Percentiles rank a stretch among this genome's conserved stretches.
Conservation (phyloP, 345 rosid species). For the Aurinia saxatilis region DNA sequence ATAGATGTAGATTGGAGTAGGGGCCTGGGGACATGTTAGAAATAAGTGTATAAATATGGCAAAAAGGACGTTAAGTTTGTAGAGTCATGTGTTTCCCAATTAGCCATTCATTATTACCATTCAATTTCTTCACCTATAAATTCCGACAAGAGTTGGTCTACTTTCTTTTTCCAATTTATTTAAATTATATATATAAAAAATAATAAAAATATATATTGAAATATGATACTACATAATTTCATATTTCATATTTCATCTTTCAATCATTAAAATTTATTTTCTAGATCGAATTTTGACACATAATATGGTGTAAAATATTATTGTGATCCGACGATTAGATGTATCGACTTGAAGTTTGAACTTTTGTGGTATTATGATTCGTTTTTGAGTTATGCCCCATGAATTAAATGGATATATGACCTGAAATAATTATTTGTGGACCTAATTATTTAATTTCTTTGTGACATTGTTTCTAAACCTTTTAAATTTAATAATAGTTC, state of each 20-base stretch:
- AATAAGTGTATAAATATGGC: slow-evolving; percentile 16
- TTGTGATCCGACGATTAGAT: too few species aligned
- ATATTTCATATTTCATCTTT: neutral
- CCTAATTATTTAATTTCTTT: slow-evolving; percentile 1
- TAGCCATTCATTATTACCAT: slow-evolving; percentile 16
- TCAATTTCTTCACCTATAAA: slow-evolving; percentile 14
- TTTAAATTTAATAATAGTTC: neutral
- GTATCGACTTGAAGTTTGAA: too few species aligned
- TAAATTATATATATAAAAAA: neutral
- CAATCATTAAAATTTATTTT: neutral
- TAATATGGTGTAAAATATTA: neutral
- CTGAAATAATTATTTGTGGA: slow-evolving; percentile 15
- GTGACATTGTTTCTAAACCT: slow-evolving; percentile 1
- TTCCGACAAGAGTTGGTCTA: slow-evolving; percentile 20
- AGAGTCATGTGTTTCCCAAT: slow-evolving; percentile 28
- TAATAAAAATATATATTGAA: too few species aligned
- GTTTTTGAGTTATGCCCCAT: neutral
- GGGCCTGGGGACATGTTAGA: slow-evolving; percentile 24
- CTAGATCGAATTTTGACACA: neutral
- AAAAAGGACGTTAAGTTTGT: slow-evolving; percentile 30
- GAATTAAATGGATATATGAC: neutral
- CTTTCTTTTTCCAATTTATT: slow-evolving; percentile 8
- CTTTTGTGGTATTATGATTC: neutral
- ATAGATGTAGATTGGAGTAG: slow-evolving; percentile 16
- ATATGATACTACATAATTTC: too few species aligned